A percentile compares a stretch with the other conserved stretches of the same genome.
Evolutionary conservation across 805 yeast species (phyloP).

Genomic region (Candida gorgasii): DNA sequence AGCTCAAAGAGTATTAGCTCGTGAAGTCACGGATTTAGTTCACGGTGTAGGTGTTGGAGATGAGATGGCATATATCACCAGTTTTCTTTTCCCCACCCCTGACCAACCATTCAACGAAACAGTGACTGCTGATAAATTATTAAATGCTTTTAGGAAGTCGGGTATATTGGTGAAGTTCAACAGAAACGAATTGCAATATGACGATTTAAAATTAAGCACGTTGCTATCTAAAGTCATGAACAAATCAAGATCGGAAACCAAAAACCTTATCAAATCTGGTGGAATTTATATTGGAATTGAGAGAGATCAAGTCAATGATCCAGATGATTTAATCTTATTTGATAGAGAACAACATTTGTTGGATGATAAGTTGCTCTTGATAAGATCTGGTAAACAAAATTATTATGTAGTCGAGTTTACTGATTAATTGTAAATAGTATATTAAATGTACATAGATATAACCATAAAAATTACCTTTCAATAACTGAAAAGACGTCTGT

Average conservation of each 20-base stretch:
- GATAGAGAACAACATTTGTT: conserved; percentile 50
- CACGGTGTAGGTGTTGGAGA: conserved; percentile 81
- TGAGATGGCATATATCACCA: conserved; percentile 65
- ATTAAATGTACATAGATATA: conserved; percentile 1
- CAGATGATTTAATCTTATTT: conserved; percentile 51
- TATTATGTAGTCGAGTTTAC: conserved; percentile 54
- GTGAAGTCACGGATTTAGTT: conserved; percentile 81
- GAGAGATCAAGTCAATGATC: conserved; percentile 50
- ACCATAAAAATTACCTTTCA: conserved; percentile 1
- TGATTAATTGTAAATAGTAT: conserved; percentile 7
- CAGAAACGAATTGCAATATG: conserved; percentile 30
- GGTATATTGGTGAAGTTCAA: conserved; percentile 47
- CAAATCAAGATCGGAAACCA: conserved; percentile 58
- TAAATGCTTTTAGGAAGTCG: conserved; percentile 59
- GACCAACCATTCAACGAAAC: conserved; percentile 48
- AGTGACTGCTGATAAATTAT: conserved; percentile 49
- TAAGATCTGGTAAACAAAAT: conserved; percentile 75
- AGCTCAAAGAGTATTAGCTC: conserved; percentile 79
- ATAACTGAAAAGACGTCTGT: conserved; percentile 14
- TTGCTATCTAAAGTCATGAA: conserved; percentile 50
- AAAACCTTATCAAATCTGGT: conserved; percentile 63
- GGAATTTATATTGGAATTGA: conserved; percentile 71
- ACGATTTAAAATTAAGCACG: conserved; percentile 49
- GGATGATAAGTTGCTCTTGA: conserved; percentile 58
- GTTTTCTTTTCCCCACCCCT: conserved; percentile 63